Conservation (phyloP, 352 stramenopile species). For the Phytophthora sansomeana region DNA sequence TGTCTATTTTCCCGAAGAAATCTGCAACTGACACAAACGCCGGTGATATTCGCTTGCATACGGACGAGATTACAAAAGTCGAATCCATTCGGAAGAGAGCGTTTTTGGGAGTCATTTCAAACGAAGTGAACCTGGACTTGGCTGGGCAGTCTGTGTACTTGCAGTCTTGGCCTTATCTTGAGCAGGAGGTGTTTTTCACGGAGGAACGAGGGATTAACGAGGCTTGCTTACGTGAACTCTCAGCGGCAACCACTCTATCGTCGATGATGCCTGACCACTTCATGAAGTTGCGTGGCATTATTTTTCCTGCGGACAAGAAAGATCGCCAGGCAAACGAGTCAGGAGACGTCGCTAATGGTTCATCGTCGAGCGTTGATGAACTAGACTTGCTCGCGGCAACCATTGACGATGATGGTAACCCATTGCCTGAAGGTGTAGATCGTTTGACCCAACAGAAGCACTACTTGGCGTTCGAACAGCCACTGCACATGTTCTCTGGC, state of each 20-base stretch:
- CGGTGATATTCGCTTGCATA: slow-evolving; percentile 45
- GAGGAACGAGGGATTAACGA: slow-evolving; percentile 56
- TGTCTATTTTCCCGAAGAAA: slow-evolving; percentile 55
- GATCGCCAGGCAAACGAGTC: slow-evolving; percentile 28
- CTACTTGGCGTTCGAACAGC: slow-evolving; percentile 85
- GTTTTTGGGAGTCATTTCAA: slow-evolving; percentile 59
- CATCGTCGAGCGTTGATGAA: slow-evolving; percentile 39
- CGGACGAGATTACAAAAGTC: slow-evolving; percentile 52
- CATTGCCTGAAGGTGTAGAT: slow-evolving; percentile 40
- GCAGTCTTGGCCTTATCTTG: slow-evolving; percentile 82
- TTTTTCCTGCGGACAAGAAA: slow-evolving; percentile 71
- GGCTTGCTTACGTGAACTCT: slow-evolving; percentile 65
- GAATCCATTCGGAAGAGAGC: slow-evolving; percentile 76
- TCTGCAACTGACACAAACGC: slow-evolving; percentile 22
- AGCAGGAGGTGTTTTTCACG: slow-evolving; percentile 61
- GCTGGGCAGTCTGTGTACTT: slow-evolving; percentile 69
- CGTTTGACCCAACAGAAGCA: slow-evolving; percentile 55
- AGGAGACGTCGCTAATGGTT: background rate
- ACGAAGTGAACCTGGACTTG: slow-evolving; percentile 49
- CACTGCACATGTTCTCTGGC: slow-evolving; percentile 78
- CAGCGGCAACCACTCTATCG: slow-evolving; percentile 53
- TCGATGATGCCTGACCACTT: slow-evolving; percentile 58
- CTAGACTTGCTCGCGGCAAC: slow-evolving; percentile 43
- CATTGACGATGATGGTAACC: slow-evolving; percentile 45
- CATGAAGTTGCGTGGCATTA: slow-evolving; percentile 66